Evolutionary conservation across 2,329 filamentous ascomycete species (phyloP).

Genomic region (Fusarium luffae): DNA sequence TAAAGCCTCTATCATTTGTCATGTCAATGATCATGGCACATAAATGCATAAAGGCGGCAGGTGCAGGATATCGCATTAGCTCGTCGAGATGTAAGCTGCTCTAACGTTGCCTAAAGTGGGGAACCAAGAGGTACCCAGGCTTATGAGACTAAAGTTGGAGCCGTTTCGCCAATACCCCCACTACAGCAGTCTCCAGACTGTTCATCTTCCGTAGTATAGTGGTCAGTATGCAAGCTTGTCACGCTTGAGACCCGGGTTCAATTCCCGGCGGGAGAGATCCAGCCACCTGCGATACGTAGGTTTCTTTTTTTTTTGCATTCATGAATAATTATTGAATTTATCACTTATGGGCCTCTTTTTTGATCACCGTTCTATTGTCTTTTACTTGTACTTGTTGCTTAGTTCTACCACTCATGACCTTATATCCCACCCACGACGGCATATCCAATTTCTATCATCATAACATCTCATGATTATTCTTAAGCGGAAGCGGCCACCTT

Average conservation of each 20-base stretch:
- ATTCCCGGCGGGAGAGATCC: slow-evolving; percentile 28
- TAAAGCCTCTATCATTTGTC: fast-evolving
- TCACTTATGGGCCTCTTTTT: fast-evolving
- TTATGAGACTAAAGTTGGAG: neutral
- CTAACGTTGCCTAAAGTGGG: neutral
- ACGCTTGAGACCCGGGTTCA: slow-evolving; percentile 24
- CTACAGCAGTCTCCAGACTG: slow-evolving; percentile 17
- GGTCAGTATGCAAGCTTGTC: slow-evolving; percentile 26
- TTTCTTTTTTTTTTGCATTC: no score
- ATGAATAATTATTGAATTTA: no score
- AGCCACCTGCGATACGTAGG: slow-evolving; percentile 20
- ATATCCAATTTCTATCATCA: neutral
- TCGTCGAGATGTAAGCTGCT: neutral
- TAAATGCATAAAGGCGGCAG: neutral
- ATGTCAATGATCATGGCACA: neutral
- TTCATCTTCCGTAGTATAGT: slow-evolving; percentile 28
- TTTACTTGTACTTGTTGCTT: neutral
- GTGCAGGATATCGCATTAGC: neutral
- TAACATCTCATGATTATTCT: no score
- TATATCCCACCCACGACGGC: neutral
- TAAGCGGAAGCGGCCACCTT: no score
- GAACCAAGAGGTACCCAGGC: fast-evolving
- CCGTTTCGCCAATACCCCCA: slow-evolving; percentile 2
- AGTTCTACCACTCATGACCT: neutral
- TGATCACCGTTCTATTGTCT: slow-evolving; percentile 9